Evolutionary conservation across 1,284 basidiomycete genomes (phyloP).

Genomic region (Mycena sp.): DNA sequence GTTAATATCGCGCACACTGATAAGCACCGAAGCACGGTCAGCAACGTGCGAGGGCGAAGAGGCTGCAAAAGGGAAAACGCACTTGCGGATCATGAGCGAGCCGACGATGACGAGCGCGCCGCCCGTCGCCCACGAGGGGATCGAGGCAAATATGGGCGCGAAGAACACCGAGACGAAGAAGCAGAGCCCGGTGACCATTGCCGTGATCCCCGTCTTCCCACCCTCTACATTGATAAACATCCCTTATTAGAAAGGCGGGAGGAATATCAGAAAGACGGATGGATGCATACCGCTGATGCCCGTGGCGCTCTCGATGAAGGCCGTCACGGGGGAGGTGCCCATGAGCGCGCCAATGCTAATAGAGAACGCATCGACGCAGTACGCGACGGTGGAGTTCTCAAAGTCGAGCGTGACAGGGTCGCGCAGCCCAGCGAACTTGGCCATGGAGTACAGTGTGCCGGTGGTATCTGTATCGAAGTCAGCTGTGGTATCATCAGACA

Average conservation of each 20-base stretch:
- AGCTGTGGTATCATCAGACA: constrained; percentile 27
- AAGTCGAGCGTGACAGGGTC: constrained; percentile 90
- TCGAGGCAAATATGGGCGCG: constrained; percentile 88
- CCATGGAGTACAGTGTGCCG: constrained; percentile 91
- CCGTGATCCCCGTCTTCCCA: constrained; percentile 89
- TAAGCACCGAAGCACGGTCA: background rate
- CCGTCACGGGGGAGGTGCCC: constrained; percentile 89
- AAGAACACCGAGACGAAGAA: constrained; percentile 93
- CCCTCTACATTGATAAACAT: constrained; percentile 71
- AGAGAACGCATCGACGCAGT: constrained; percentile 84
- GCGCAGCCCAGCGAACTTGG: constrained; percentile 90
- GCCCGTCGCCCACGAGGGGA: constrained; percentile 90
- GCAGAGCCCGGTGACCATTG: constrained; percentile 76
- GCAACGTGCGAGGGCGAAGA: background rate
- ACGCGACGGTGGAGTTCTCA: constrained; percentile 83
- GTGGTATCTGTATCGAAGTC: constrained; percentile 40
- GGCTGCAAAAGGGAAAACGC: constrained; percentile 33
- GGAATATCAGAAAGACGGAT: background rate
- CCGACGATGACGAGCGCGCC: constrained; percentile 90
- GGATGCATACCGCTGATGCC: constrained; percentile 68
- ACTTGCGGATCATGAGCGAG: constrained; percentile 90
- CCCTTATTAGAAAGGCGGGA: constrained; percentile 27
- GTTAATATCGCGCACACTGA: constrained; percentile 83
- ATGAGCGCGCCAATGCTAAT: constrained; percentile 87
- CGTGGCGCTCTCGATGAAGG: constrained; percentile 87